A percentile compares a stretch with the other conserved stretches of the same genome.
Conservation (phyloP, 257 asterid genomes). For the Ilex aquifolium region DNA sequence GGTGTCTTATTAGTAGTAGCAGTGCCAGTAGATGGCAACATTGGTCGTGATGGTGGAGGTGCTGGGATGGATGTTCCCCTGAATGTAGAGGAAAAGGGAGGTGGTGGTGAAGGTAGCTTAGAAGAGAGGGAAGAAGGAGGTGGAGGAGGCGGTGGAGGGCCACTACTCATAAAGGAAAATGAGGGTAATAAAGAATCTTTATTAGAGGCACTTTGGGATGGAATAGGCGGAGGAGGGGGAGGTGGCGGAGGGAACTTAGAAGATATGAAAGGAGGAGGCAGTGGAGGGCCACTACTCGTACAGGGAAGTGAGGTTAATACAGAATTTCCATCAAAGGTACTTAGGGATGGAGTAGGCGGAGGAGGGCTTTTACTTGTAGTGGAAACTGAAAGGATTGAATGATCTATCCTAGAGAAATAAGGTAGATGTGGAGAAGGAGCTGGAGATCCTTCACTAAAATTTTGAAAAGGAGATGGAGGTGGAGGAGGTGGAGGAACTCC, state of each 20-base stretch:
- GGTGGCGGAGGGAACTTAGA: background rate
- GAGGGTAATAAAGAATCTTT: slow-evolving; percentile 7
- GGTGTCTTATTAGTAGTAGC: slow-evolving; percentile 11
- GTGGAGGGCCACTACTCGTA: slow-evolving; percentile 12
- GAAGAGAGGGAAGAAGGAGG: slow-evolving; percentile 13
- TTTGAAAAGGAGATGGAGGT: background rate
- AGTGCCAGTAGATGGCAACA: slow-evolving; percentile 13
- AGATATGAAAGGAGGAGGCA: slow-evolving; percentile 10
- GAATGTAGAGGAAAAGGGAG: background rate
- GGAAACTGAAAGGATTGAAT: no score
- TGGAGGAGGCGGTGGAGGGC: slow-evolving; percentile 16
- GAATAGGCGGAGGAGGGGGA: background rate
- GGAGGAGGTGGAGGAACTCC: slow-evolving; percentile 13
- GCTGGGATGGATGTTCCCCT: background rate
- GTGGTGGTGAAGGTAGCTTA: background rate
- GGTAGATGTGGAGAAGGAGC: no score
- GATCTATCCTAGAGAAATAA: no score
- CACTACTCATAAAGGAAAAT: slow-evolving; percentile 2
- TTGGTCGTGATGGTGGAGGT: slow-evolving; percentile 12
- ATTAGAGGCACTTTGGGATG: background rate
- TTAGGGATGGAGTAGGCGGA: slow-evolving; percentile 5
- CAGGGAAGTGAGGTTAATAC: slow-evolving; percentile 5
- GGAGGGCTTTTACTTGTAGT: no score
- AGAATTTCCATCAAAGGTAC: background rate
- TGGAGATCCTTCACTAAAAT: no score